Conservation (phyloP, 352 stramenopile species). For the Globisporangium apiculatum region DNA sequence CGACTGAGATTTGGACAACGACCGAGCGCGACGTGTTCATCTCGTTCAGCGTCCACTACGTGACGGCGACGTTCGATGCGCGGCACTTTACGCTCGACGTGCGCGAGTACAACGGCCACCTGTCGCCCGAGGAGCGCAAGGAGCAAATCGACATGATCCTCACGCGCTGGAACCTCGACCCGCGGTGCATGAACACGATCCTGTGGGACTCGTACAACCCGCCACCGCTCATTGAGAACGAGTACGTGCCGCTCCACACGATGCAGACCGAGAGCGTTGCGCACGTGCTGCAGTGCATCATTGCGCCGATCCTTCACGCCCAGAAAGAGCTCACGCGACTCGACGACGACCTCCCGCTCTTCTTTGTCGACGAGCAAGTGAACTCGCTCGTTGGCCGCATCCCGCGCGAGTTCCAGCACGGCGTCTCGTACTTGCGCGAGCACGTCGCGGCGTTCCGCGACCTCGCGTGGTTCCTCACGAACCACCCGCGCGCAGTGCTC, state of each 20-base stretch:
- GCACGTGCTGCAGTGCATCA: constrained; percentile 35
- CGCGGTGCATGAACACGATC: constrained; percentile 37
- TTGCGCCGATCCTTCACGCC: constrained; percentile 30
- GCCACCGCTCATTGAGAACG: constrained; percentile 8
- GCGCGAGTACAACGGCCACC: constrained; percentile 30
- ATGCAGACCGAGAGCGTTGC: constrained; percentile 32
- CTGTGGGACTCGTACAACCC: constrained; percentile 36
- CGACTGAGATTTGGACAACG: constrained; percentile 40
- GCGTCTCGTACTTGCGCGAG: constrained; percentile 26
- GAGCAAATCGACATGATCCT: constrained; percentile 36
- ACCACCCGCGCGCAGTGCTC: constrained; percentile 32
- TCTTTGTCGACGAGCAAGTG: constrained; percentile 38
- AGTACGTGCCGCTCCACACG: constrained; percentile 22
- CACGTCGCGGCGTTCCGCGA: constrained; percentile 34
- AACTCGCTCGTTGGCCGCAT: constrained; percentile 30
- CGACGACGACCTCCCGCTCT: constrained; percentile 26
- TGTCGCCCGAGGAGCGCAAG: constrained; percentile 31
- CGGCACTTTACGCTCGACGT: constrained; percentile 43
- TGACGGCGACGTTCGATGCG: constrained; percentile 32
- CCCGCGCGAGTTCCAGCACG: constrained; percentile 23
- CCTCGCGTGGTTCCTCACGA: constrained; percentile 35
- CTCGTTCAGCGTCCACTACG: constrained; percentile 40
- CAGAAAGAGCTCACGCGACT: constrained; percentile 21
- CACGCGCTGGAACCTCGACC: constrained; percentile 36
- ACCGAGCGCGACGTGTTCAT: constrained; percentile 35